Evolutionary conservation across 441 rosid genomes (phyloP).

Genomic region (Biscutella laevigata): DNA sequence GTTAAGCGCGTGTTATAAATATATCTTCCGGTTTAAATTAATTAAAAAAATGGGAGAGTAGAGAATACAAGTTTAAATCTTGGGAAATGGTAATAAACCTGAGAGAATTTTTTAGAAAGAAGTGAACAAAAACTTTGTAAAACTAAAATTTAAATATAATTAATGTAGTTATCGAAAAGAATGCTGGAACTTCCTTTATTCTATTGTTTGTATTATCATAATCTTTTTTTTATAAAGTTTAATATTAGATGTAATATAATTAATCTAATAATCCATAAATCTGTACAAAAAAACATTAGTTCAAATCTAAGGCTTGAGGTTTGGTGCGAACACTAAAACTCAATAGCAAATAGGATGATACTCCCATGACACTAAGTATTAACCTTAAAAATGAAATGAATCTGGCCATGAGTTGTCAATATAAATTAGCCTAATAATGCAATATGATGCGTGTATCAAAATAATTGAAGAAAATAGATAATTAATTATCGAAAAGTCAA

Average conservation of each 20-base stretch:
- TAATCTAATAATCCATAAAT: too few species aligned
- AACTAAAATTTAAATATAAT: neutral
- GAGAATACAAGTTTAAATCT: conserved; percentile 19
- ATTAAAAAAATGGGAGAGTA: neutral
- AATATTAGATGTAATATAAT: too few species aligned
- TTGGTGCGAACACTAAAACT: conserved; percentile 13
- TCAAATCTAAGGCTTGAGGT: neutral
- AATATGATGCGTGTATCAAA: conserved; percentile 10
- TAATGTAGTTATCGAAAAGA: conserved; percentile 35
- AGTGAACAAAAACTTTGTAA: conserved; percentile 7
- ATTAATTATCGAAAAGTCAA: conserved; percentile 7
- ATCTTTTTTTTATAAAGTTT: too few species aligned
- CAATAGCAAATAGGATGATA: conserved; percentile 9
- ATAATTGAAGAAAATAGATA: neutral
- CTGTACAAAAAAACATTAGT: too few species aligned
- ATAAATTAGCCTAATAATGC: conserved; percentile 8
- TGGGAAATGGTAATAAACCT: conserved; percentile 22
- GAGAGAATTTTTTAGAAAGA: conserved; percentile 11
- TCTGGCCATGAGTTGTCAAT: conserved; percentile 9
- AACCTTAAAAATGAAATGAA: conserved; percentile 12
- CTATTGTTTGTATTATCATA: too few species aligned
- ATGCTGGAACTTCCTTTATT: conserved; percentile 48
- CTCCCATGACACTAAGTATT: neutral
- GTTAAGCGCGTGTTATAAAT: too few species aligned
- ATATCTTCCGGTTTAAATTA: too few species aligned